phyloP scores from a whole-genome alignment of 2,329 filamentous ascomycete species.

The Didymella arachidicola region DNA sequence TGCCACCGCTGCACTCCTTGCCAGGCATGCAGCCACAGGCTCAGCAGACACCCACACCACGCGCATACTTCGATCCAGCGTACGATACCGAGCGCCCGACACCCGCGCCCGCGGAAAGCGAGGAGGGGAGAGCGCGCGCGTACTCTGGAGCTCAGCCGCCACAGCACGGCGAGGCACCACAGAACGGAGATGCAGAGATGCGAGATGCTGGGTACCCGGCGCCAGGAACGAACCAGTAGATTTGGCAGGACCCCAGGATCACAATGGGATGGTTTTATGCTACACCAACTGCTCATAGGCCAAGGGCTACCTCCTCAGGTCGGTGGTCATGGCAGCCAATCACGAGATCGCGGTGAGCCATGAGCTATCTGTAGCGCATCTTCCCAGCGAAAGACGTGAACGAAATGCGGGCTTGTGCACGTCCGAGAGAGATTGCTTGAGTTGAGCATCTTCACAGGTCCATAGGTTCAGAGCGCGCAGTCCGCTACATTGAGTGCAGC shows the following conservation, averaged over 20 bases:
- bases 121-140: slow-evolving; percentile 36
- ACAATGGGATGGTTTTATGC: not conserved
- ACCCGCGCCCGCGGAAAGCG: slow-evolving; percentile 30
- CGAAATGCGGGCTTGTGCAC: not conserved
- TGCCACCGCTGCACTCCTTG: slow-evolving; percentile 38
- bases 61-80: slow-evolving; percentile 43
- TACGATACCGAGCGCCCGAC: slow-evolving; percentile 43
- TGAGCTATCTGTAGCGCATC: not conserved
- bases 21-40: slow-evolving; percentile 35
- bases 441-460: not conserved
- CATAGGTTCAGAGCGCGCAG: not conserved
- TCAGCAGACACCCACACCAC: slow-evolving; percentile 30
- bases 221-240: slow-evolving; percentile 44
- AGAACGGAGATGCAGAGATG: slow-evolving; percentile 54
- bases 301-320: not conserved
- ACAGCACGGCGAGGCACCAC: slow-evolving; percentile 32
- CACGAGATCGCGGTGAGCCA: not conserved
- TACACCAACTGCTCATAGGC: not conserved
- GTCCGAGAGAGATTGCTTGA: not conserved
- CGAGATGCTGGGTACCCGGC: slow-evolving; percentile 50
- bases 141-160: slow-evolving; percentile 40
- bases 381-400: not conserved
- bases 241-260: not conserved
- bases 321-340: no score
- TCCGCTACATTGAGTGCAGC: slow-evolving; percentile 3